Evolutionary conservation across 2,329 filamentous ascomycete species (phyloP).

Genomic region (Alternaria infectoria): DNA sequence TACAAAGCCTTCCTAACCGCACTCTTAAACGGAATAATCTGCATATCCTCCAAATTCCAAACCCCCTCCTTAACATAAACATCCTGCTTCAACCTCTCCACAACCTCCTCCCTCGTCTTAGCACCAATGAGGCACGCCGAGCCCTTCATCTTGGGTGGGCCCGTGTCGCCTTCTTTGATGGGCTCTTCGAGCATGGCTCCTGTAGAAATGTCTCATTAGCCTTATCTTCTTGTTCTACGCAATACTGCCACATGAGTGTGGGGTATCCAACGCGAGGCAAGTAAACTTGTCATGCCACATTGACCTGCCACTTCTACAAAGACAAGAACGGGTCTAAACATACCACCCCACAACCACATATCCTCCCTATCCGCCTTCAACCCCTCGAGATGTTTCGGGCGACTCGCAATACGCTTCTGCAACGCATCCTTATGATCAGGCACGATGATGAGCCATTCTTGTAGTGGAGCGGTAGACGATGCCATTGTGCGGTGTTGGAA

Average conservation of each 20-base stretch:
- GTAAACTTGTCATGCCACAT: too few species aligned
- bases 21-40: slow-evolving; percentile 58
- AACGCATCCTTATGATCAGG: slow-evolving; percentile 54
- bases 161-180: slow-evolving; percentile 63
- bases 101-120: slow-evolving; percentile 71
- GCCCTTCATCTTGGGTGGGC: slow-evolving; percentile 73
- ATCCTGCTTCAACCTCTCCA: slow-evolving; percentile 71
- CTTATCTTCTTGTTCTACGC: not conserved
- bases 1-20: slow-evolving; percentile 53
- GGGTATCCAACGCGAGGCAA: too few species aligned
- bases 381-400: slow-evolving; percentile 44
- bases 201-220: not conserved
- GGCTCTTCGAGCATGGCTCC: slow-evolving; percentile 46
- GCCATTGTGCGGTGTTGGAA: slow-evolving; percentile 28
- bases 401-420: slow-evolving; percentile 51
- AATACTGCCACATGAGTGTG: too few species aligned
- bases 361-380: slow-evolving; percentile 35
- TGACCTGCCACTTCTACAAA: too few species aligned
- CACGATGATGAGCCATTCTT: slow-evolving; percentile 59
- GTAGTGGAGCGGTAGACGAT: slow-evolving; percentile 24
- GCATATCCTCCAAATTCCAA: slow-evolving; percentile 70
- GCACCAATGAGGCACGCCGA: slow-evolving; percentile 73
- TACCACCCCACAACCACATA: slow-evolving; percentile 48
- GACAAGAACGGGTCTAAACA: not conserved
- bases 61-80: slow-evolving; percentile 74